Evolutionary conservation across 139 green algal genomes (phyloP).

Genomic region (Desmodesmus armatus): DNA sequence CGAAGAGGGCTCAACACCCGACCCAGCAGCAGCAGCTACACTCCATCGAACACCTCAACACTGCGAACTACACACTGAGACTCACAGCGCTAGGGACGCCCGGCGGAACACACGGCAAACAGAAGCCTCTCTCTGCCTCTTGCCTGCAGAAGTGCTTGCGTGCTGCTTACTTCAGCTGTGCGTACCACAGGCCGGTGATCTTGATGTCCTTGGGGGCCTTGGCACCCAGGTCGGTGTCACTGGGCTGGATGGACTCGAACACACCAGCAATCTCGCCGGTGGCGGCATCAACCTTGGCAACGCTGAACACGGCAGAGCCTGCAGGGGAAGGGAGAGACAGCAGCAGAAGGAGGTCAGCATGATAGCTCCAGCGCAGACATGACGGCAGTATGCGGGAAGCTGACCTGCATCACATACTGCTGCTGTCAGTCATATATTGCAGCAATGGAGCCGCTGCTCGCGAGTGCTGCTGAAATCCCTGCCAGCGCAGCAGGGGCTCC

Average conservation of each 20-base stretch:
- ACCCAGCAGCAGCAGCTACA: too few relatives aligned
- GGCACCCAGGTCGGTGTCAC: slow-evolving; percentile 98
- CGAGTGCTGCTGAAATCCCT: slow-evolving; percentile 45
- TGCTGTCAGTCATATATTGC: background rate
- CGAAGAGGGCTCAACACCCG: too few relatives aligned
- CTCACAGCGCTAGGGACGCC: too few relatives aligned
- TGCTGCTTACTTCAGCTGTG: slow-evolving; percentile 46
- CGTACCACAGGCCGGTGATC: slow-evolving; percentile 95
- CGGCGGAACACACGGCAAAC: too few relatives aligned
- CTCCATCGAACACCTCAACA: too few relatives aligned
- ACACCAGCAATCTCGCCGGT: slow-evolving; percentile 98
- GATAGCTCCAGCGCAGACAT: background rate
- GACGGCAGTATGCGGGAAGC: background rate
- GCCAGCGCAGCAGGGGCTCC: too few relatives aligned
- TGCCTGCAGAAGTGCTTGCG: too few relatives aligned
- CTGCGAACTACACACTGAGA: too few relatives aligned
- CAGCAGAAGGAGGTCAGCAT: background rate
- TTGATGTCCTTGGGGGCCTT: slow-evolving; percentile 99
- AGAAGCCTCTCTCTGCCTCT: too few relatives aligned
- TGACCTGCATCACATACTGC: background rate
- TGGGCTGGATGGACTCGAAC: slow-evolving; percentile 99
- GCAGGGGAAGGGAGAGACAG: slow-evolving; percentile 31
- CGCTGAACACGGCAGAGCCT: slow-evolving; percentile 89
- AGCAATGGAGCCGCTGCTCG: background rate
- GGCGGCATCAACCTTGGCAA: slow-evolving; percentile 91